Evolutionary conservation across 345 rosid species (phyloP), one percentile per base, ranked within the genome.

Genomic region (Citrus mangshanensis): DNA sequence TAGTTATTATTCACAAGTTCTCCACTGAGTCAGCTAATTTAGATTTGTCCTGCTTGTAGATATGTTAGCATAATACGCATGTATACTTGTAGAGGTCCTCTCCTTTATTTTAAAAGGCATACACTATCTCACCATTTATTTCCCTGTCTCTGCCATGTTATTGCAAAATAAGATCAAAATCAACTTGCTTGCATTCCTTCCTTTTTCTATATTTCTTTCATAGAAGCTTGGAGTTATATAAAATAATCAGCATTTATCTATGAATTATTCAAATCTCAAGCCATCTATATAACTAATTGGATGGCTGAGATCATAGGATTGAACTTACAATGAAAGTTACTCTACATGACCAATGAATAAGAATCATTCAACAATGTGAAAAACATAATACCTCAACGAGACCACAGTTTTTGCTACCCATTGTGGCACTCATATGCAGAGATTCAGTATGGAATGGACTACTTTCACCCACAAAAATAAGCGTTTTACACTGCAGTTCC

Each of bases 391-490:
- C 92, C 94, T 91, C 92, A n/a, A 91, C 87, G 1, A 91, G 85
- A 62, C 90, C 86, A 54, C 92, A 81, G 22, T 49, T 65, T 84
- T 80, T 77, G 59, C 75, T 82, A 68, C 86, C 94, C 80, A 89
- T 86, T 70, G 81, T 84, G 32, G 87, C 61, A 74, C 81, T 82
- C 91, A 91, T 89, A 61, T 84, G 72, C 59, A 88, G 72, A 46
- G 92, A 84, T 82, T 91, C 92, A 34, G 79, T 55, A 37, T 24
- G 88, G 73, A 91, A 91, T 38, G 87, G 85, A 70, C 88, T 86
- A 70, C 85, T 85, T 73, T 91, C 92, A 40, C 94, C 94, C 25
- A 88, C 92, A 80, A 89, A 86, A 61, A 91, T 82, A 72, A 91
- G 91, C 0, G 90, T 84, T 67, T 81, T 85, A 80, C 94, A 88